Percentiles rank a stretch among this genome's conserved stretches.
Evolutionary conservation across 805 yeast genomes (phyloP).

Genomic region (Yarrowia bubula): DNA sequence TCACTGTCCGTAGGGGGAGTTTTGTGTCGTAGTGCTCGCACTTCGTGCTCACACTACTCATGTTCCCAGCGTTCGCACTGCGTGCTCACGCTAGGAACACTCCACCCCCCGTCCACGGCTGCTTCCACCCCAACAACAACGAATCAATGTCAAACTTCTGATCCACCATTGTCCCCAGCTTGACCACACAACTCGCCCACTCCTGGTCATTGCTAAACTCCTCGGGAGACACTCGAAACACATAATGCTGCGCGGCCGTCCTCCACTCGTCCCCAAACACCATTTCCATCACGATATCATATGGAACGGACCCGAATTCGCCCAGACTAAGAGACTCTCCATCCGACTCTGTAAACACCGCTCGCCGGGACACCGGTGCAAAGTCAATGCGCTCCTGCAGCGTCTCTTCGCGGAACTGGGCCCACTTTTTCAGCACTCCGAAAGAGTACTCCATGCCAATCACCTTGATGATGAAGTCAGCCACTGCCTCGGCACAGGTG

Average conservation of each 20-base stretch:
- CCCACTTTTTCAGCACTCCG: neutral
- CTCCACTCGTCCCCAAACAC: constrained; percentile 19
- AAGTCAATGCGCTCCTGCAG: neutral
- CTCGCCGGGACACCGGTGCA: neutral
- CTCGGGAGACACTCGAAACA: constrained; percentile 6
- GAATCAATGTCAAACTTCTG: constrained; percentile 7
- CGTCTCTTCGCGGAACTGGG: constrained; percentile 11
- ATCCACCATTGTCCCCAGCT: constrained; percentile 8
- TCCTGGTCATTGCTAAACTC: constrained; percentile 11
- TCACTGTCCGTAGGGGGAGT: too few species aligned
- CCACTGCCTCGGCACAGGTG: constrained; percentile 5
- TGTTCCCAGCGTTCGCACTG: too few species aligned
- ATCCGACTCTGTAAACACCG: constrained; percentile 1
- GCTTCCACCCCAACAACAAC: constrained; percentile 8
- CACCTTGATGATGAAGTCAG: neutral
- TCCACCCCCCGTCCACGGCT: constrained; percentile 5
- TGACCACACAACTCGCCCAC: constrained; percentile 6
- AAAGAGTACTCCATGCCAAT: constrained; percentile 20
- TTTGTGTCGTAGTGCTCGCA: too few species aligned
- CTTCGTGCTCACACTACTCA: too few species aligned
- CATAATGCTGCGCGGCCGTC: neutral
- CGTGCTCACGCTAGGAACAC: neutral
- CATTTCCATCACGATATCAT: constrained; percentile 10
- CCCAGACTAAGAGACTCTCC: constrained; percentile 1
- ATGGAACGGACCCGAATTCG: constrained; percentile 1